phyloP scores from a whole-genome alignment of 176 grass and related monocot genomes.

The Pontederia crassipes region DNA sequence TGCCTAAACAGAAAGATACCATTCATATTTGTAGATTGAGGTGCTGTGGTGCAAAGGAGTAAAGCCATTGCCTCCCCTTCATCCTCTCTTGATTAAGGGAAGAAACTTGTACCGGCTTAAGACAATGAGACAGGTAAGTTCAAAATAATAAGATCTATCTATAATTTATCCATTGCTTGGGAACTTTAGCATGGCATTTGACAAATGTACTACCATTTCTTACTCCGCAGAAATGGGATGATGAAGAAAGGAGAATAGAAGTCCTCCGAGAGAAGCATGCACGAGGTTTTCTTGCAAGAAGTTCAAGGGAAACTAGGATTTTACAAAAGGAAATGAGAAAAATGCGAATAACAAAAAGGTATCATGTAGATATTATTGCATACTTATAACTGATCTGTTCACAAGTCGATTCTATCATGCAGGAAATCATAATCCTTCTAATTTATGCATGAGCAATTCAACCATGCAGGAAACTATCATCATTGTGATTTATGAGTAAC shows the following conservation, averaged over 20 bases:
- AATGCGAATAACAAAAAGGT: background rate
- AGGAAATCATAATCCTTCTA: too few species aligned
- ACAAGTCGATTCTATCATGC: too few species aligned
- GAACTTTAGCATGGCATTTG: background rate
- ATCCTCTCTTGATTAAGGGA: slow-evolving; percentile 50
- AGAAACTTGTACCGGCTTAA: slow-evolving; percentile 44
- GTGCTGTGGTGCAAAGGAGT: slow-evolving; percentile 53
- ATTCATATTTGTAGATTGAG: slow-evolving; percentile 41
- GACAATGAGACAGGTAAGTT: slow-evolving; percentile 47
- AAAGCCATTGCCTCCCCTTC: slow-evolving; percentile 32
- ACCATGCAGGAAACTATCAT: too few species aligned
- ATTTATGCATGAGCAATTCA: too few species aligned
- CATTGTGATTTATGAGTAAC: too few species aligned
- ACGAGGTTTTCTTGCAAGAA: slow-evolving; percentile 29
- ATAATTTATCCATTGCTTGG: background rate
- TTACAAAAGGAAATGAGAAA: slow-evolving; percentile 31
- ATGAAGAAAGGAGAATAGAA: slow-evolving; percentile 39
- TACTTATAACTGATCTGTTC: too few species aligned
- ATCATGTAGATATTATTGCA: too few species aligned
- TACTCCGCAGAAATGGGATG: slow-evolving; percentile 39
- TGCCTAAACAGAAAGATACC: slow-evolving; percentile 3
- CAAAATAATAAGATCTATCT: background rate
- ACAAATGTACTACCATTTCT: slow-evolving; percentile 1
- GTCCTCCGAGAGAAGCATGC: slow-evolving; percentile 43
- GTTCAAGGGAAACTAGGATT: slow-evolving; percentile 31